Evolutionary conservation across 2,329 filamentous ascomycete species (phyloP).

Genomic region (Botrytis elliptica): DNA sequence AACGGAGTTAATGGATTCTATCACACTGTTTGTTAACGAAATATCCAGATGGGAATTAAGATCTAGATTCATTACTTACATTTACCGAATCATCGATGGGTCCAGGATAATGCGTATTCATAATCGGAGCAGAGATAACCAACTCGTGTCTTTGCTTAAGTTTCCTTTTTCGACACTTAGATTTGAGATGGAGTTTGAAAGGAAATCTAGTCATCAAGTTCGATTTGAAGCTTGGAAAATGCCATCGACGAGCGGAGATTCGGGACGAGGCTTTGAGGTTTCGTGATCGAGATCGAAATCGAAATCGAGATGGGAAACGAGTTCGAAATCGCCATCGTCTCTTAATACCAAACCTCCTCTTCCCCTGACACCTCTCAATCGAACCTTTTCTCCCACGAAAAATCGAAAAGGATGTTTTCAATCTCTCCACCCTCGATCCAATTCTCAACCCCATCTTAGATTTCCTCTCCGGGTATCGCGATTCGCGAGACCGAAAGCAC

Average conservation of each 20-base stretch:
- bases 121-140: background rate
- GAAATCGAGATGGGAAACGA: background rate
- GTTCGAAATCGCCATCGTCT: background rate
- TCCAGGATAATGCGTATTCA: background rate
- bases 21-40: background rate
- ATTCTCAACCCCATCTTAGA: background rate
- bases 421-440: accelerated
- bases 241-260: background rate
- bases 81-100: too few species aligned
- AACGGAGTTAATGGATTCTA: background rate
- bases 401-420: background rate
- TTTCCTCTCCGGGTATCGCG: background rate
- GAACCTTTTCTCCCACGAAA: background rate
- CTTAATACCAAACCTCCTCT: background rate
- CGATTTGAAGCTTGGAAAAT: background rate
- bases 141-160: background rate
- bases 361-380: accelerated
- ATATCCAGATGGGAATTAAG: accelerated
- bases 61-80: background rate
- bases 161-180: background rate
- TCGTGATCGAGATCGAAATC: background rate
- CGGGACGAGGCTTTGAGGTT: background rate
- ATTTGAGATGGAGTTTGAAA: background rate
- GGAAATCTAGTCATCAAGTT: background rate
- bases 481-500: background rate